Evolutionary conservation across 495 filamentous ascomycete genomes (phyloP).

Genomic region (Bacidia rubella): DNA sequence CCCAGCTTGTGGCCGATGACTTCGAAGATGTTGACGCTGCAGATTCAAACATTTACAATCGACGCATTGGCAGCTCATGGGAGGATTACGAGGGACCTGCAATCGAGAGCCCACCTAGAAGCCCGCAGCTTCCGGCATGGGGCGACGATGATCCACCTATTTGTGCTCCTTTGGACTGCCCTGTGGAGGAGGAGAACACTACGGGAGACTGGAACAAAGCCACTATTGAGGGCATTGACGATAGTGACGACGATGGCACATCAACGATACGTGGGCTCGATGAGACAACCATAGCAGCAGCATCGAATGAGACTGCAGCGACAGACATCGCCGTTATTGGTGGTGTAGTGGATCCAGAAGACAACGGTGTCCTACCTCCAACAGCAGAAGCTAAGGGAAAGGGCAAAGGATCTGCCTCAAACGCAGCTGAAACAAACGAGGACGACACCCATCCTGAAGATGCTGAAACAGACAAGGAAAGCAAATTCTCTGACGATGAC

Average conservation of each 20-base stretch:
- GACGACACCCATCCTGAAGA: neutral
- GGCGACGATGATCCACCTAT: neutral
- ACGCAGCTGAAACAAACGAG: neutral
- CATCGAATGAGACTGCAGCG: neutral
- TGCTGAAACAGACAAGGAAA: too few relatives aligned
- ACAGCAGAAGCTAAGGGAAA: neutral
- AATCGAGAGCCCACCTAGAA: neutral
- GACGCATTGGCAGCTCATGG: neutral
- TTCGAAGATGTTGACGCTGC: neutral
- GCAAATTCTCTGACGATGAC: too few relatives aligned
- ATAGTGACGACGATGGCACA: neutral
- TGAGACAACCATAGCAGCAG: neutral
- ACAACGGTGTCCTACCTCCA: neutral
- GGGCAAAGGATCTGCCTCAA: neutral
- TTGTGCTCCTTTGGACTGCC: neutral
- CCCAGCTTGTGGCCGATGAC: neutral
- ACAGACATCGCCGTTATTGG: neutral
- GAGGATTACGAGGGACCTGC: neutral
- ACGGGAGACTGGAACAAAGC: neutral
- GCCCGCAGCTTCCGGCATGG: neutral
- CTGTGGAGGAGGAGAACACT: neutral
- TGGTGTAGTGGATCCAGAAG: neutral
- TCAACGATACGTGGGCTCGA: too few relatives aligned
- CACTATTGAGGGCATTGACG: neutral
- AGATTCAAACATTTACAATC: neutral